Conservation (phyloP, 1,284 basidiomycete genomes). For the Fomitiporia mediterranea region DNA sequence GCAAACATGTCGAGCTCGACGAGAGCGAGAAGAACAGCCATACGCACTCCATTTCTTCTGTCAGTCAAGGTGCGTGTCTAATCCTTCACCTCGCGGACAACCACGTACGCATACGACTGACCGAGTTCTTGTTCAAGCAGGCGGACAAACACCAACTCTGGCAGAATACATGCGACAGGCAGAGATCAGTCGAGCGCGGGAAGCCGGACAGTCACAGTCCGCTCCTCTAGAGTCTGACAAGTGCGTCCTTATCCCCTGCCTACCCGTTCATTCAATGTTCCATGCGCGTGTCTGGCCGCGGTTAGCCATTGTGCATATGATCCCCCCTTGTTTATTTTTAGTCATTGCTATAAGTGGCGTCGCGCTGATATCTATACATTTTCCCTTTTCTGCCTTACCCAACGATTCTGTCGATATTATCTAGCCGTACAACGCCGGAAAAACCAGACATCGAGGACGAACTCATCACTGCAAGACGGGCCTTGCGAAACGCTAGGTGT, state of each 20-base stretch:
- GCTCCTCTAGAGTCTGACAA: background rate
- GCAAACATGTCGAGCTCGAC: conserved; percentile 15
- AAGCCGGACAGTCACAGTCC: background rate
- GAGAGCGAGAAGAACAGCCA: background rate
- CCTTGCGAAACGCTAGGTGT: conserved; percentile 14
- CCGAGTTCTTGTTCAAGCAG: background rate
- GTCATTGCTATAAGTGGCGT: no score
- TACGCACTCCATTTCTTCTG: background rate
- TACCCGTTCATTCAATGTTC: background rate
- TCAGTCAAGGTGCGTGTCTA: background rate
- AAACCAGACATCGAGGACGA: conserved; percentile 17
- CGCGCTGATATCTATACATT: no score
- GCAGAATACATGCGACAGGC: conserved; percentile 17
- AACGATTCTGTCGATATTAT: background rate
- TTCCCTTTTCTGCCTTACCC: background rate
- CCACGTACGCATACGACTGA: background rate
- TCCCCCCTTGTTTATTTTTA: no score
- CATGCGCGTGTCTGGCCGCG: no score
- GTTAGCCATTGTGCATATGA: no score
- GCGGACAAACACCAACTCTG: background rate
- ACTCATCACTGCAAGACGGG: conserved; percentile 14
- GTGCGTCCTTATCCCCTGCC: background rate
- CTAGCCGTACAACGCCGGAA: background rate
- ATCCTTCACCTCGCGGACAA: background rate
- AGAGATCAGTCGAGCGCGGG: conserved; percentile 5